Evolutionary conservation across 2,329 filamentous ascomycete species (phyloP).

Genomic region (Metarhizium guizhouense): DNA sequence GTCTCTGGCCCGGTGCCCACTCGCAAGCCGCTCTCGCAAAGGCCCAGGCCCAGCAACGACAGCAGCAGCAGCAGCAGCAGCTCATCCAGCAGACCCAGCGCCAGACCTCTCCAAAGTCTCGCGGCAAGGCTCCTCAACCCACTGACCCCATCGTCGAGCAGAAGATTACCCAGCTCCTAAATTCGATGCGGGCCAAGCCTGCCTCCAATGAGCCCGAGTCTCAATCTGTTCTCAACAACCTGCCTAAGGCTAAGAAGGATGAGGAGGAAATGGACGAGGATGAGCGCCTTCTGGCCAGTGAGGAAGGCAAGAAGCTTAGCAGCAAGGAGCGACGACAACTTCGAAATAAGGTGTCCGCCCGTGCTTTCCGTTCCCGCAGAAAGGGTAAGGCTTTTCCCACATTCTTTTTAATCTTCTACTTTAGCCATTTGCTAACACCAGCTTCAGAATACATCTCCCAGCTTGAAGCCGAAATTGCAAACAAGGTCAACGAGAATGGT

Average conservation of each 20-base stretch:
- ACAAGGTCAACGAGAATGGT: constrained; percentile 74
- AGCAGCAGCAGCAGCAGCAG: constrained; percentile 22
- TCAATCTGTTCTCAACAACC: constrained; percentile 50
- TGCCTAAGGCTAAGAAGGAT: constrained; percentile 75
- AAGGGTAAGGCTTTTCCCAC: constrained; percentile 61
- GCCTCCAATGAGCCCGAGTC: constrained; percentile 36
- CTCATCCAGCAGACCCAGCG: constrained; percentile 34
- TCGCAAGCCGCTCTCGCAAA: constrained; percentile 76
- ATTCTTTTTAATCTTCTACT: not conserved
- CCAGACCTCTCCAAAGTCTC: constrained; percentile 40
- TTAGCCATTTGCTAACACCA: not conserved
- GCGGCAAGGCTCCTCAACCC: constrained; percentile 41
- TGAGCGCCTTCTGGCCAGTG: constrained; percentile 84
- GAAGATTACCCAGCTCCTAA: constrained; percentile 85
- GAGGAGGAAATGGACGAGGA: constrained; percentile 99
- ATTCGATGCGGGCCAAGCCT: constrained; percentile 78
- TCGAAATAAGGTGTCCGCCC: constrained; percentile 97
- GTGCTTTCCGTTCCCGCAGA: constrained; percentile 93
- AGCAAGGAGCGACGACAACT: constrained; percentile 95
- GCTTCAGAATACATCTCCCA: constrained; percentile 85
- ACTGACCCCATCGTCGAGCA: constrained; percentile 73
- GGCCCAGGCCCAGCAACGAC: constrained; percentile 60
- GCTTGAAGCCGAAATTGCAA: constrained; percentile 80
- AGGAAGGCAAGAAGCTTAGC: constrained; percentile 98
- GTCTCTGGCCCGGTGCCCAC: constrained; percentile 90